Conservation (phyloP, 2,329 filamentous ascomycete genomes). For the Ceratocystis cubensis region DNA sequence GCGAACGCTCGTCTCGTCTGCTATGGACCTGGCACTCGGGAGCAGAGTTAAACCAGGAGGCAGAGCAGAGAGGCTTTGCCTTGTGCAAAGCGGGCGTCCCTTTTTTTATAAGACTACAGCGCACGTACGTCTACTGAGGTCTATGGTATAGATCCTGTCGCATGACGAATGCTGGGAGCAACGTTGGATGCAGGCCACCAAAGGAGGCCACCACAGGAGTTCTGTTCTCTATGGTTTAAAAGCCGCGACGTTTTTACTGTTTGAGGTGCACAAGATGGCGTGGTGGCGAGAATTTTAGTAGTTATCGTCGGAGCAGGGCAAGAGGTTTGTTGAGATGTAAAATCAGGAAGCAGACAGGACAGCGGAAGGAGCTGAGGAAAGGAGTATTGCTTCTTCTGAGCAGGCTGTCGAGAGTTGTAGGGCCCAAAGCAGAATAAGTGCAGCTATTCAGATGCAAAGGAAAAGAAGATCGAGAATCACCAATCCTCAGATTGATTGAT, state of each 20-base stretch:
- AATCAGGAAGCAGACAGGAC: background rate
- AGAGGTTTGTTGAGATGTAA: background rate
- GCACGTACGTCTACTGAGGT: slow-evolving; percentile 7
- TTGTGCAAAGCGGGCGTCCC: background rate
- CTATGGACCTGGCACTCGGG: background rate
- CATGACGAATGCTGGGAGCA: slow-evolving; percentile 1
- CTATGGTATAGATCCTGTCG: slow-evolving; percentile 5
- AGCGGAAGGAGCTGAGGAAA: background rate
- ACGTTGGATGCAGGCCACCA: background rate
- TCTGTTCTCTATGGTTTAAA: background rate
- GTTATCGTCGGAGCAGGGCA: background rate
- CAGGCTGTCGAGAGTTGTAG: too few relatives aligned
- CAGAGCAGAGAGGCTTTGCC: background rate
- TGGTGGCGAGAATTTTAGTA: background rate
- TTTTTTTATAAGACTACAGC: background rate
- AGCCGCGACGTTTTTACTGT: background rate
- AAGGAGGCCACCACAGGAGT: background rate
- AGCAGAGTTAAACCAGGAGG: background rate
- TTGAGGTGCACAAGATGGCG: background rate
- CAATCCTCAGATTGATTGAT: background rate
- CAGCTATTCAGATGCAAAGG: background rate
- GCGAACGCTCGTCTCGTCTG: background rate
- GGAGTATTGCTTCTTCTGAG: too few relatives aligned
- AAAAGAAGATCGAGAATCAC: background rate
- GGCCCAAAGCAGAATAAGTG: background rate